Evolutionary conservation across 2,329 filamentous ascomycete species (phyloP).

Genomic region (Aspergillus chevalieri): DNA sequence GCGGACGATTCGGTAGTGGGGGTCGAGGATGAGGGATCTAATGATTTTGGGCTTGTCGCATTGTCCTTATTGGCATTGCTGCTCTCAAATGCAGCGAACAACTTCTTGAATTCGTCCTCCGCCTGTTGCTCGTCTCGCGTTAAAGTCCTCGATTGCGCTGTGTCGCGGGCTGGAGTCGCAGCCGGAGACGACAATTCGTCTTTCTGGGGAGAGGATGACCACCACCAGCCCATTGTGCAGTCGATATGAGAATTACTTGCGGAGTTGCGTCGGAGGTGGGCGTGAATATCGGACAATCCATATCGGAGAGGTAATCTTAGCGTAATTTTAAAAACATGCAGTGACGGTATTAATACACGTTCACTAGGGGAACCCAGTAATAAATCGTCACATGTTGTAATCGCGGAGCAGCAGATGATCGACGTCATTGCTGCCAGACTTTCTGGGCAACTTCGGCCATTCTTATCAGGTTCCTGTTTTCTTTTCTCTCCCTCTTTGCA

Average conservation of each 20-base stretch:
- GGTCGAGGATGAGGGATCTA: background rate
- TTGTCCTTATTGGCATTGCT: slow-evolving; percentile 9
- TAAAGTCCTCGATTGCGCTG: slow-evolving; percentile 20
- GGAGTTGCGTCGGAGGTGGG: background rate
- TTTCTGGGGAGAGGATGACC: slow-evolving; percentile 28
- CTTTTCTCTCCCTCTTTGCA: background rate
- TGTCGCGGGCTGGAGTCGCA: slow-evolving; percentile 8
- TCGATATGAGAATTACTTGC: background rate
- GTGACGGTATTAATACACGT: slow-evolving; percentile 5
- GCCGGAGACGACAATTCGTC: slow-evolving; percentile 15
- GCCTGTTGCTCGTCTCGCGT: slow-evolving; percentile 42
- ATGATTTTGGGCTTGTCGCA: slow-evolving; percentile 7
- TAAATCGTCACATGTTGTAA: background rate
- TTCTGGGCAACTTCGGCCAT: background rate
- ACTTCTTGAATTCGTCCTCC: slow-evolving; percentile 49
- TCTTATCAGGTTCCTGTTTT: background rate
- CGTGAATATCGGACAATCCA: background rate
- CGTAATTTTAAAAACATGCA: slow-evolving; percentile 19
- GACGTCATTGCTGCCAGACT: slow-evolving; percentile 7
- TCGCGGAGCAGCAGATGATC: background rate
- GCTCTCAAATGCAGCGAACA: slow-evolving; percentile 47
- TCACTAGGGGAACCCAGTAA: background rate
- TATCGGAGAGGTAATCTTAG: background rate
- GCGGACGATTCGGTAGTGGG: slow-evolving; percentile 8
- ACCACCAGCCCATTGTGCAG: slow-evolving; percentile 43